A percentile compares a stretch with the other conserved stretches of the same genome.
These are phyloP conservation scores for Populus hybrid DNA, from an alignment of 441 rosid species.

Conservation along the genomic window DNA sequence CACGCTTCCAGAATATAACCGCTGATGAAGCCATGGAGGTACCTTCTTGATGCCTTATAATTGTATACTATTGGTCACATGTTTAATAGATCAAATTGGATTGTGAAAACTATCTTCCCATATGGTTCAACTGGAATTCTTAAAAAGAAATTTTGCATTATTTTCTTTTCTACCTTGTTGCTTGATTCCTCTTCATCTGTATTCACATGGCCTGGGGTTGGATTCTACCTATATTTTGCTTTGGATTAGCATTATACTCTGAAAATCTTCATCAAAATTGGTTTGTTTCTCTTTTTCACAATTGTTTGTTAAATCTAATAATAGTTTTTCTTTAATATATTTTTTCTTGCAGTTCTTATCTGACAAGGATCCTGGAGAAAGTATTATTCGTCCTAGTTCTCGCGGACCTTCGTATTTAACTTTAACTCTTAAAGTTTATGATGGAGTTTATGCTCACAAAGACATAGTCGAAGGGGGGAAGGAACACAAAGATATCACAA, in stretches of 20 bases:
- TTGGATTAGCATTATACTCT: background rate
- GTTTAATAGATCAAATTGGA: constrained; percentile 6
- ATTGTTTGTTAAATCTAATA: background rate
- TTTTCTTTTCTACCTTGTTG: background rate
- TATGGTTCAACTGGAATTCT: background rate
- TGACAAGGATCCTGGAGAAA: constrained; percentile 91
- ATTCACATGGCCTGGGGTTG: background rate
- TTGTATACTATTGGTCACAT: constrained; percentile 3
- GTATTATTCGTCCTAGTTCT: constrained; percentile 89
- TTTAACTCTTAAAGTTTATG: constrained; percentile 77
- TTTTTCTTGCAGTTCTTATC: constrained; percentile 55
- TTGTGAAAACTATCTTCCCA: no score
- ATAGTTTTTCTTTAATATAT: no score
- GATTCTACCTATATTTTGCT: background rate
- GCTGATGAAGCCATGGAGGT: constrained; percentile 98
- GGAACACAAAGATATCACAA: constrained; percentile 90
- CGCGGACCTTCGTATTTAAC: constrained; percentile 87
- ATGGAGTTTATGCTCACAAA: constrained; percentile 84
- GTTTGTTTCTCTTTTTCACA: background rate
- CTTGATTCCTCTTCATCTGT: background rate
- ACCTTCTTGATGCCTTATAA: constrained; percentile 12
- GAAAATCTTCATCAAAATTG: background rate
- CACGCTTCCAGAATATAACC: constrained; percentile 90
- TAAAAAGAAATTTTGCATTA: background rate
- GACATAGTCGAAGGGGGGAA: constrained; percentile 93